A percentile compares a stretch with the other conserved stretches of the same genome.
phyloP scores from a whole-genome alignment of 2,329 filamentous ascomycete genomes.

The Pestalotiopsis sp. region DNA sequence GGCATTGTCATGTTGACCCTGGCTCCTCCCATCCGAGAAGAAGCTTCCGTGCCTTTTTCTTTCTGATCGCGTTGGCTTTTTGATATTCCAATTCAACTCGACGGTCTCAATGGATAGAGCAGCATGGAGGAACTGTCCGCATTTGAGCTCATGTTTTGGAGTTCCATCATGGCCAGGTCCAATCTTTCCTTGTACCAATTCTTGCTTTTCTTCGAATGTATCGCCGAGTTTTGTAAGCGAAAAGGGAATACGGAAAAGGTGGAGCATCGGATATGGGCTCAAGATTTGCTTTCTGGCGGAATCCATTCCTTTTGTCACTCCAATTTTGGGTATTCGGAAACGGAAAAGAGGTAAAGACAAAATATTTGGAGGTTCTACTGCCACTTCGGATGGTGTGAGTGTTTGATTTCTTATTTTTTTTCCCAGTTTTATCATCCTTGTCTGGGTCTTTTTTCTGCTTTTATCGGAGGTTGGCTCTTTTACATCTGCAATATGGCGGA shows the following conservation, averaged over 20 bases:
- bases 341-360: background rate
- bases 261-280: no score
- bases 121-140: background rate
- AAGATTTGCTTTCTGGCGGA: no score
- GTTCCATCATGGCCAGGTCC: background rate
- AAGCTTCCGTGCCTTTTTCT: background rate
- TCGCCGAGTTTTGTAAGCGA: background rate
- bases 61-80: background rate
- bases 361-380: background rate
- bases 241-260: no score
- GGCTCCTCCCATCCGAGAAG: conserved; percentile 1
- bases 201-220: background rate
- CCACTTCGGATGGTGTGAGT: background rate
- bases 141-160: background rate
- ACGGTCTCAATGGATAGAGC: background rate
- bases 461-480: background rate
- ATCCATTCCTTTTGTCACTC: no score
- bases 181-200: background rate
- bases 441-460: no score
- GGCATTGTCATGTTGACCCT: background rate
- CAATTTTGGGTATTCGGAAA: background rate
- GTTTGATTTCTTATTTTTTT: background rate
- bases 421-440: background rate
- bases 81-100: background rate
- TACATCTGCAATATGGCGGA: background rate